These are phyloP conservation scores for Thraustochytrium sp. DNA, from an alignment of 352 stramenopile species.

Conservation along the genomic window DNA sequence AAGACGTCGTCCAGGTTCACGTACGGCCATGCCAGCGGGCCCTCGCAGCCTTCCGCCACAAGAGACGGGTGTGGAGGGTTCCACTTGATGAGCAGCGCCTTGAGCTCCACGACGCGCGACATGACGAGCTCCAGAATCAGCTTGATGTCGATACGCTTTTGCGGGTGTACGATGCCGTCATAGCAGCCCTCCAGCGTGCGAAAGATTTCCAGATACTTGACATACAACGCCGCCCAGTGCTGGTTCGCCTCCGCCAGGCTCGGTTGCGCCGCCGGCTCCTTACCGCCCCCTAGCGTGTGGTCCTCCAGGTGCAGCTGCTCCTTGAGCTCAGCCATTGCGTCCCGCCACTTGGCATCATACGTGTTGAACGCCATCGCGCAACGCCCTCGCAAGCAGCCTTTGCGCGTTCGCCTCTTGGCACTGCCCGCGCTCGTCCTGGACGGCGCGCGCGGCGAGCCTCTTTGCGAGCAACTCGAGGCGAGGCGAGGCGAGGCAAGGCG, in stretches of 20 bases:
- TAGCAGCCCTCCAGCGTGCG: constrained; percentile 78
- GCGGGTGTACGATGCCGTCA: constrained; percentile 85
- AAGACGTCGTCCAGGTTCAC: constrained; percentile 84
- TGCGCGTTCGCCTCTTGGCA: too few relatives aligned
- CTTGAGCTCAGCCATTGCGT: constrained; percentile 83
- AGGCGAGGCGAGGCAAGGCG: too few relatives aligned
- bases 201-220: constrained; percentile 88
- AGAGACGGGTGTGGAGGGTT: constrained; percentile 74
- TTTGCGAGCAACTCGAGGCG: too few relatives aligned
- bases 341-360: constrained; percentile 78
- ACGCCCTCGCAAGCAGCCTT: too few relatives aligned
- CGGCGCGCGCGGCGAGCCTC: too few relatives aligned
- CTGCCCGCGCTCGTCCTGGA: too few relatives aligned
- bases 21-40: constrained; percentile 87
- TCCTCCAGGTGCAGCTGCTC: constrained; percentile 82
- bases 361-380: constrained; percentile 59
- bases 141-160: constrained; percentile 88
- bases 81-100: constrained; percentile 86
- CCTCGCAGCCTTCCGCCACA: constrained; percentile 59
- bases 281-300: constrained; percentile 57
- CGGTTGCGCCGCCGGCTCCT: constrained; percentile 56
- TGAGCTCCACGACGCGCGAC: constrained; percentile 65
- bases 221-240: constrained; percentile 88
- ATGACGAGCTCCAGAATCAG: constrained; percentile 82
- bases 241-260: constrained; percentile 81